Base-by-base conservation (phyloP, 2,329 filamentous ascomycete species). In the Xylariales sp. region DNA sequence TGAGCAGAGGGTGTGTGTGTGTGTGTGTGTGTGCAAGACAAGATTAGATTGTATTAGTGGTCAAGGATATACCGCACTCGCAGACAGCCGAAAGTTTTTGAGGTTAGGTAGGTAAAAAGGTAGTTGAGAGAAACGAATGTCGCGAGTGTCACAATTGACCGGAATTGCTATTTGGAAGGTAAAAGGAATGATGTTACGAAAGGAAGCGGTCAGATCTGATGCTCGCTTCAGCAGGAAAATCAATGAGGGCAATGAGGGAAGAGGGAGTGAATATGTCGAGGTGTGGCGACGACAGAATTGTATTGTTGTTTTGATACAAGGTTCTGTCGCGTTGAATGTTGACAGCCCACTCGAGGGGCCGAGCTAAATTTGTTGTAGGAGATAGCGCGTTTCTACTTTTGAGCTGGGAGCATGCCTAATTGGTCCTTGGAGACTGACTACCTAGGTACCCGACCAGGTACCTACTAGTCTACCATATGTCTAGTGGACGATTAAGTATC, bases 271-370 rank as follows among this genome's bases (percentile, higher is more conserved):
- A n/a, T 36, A 41, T 65, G 63, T 55, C 61, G 43, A 50, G 16
- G 6, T 61, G 53, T 50, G 48, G 16, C 12, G 41, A 49, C 53
- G 6, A 48, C 39, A 68, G 46, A 64, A 49, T 64, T 68, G 45
- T 65, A 49, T 64, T 68, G 45, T 65, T 65, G 66, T 68, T 68
- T 65, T 65, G 62, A 61, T 58, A 62, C 59, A 59, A 65, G 39
- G 41, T 62, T 43, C 39, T 9, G 55, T 65, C 66, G 66, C 66
- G 66, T 68, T 59, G 39, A 53, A 41, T 60, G 55, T 59, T 64
- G 59, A 41, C 30, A 46, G 57, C 34, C 43, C 23, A 36, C 41
- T 39, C n/a, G 60, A 67, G 65, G 65, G 65, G 57, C 58, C 23
- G 2, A 23, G 23, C 48, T 41, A 56, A 45, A 52, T 36, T 39